Conservation (phyloP, 2,329 filamentous ascomycete species). For the Penicillium concentricum region DNA sequence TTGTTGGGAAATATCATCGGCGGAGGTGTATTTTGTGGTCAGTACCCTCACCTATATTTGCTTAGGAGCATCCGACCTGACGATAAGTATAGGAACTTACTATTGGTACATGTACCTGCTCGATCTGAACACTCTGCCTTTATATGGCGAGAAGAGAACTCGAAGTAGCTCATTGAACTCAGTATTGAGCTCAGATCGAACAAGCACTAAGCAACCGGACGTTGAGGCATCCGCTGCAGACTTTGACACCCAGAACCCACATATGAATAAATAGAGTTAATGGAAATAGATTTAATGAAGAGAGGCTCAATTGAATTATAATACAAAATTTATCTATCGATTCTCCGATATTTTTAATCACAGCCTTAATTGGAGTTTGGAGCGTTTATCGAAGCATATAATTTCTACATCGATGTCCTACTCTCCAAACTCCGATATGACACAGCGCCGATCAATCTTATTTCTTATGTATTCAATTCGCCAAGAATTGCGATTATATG, state of each 20-base stretch:
- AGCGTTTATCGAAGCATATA: not conserved
- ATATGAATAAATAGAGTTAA: not conserved
- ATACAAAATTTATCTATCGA: not conserved
- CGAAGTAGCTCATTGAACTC: not conserved
- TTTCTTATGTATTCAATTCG: not conserved
- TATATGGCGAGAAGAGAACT: constrained; percentile 15
- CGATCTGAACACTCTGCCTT: constrained; percentile 17
- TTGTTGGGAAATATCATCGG: constrained; percentile 56
- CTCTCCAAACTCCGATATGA: not conserved
- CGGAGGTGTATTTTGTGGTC: constrained; percentile 53
- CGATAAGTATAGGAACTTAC: constrained; percentile 30
- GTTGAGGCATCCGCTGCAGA: not conserved
- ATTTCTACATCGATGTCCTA: not conserved
- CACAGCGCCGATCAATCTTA: not conserved
- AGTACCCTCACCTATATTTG: not conserved
- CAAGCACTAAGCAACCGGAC: not conserved
- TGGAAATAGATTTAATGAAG: not conserved
- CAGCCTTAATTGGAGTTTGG: not conserved
- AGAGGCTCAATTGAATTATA: not conserved
- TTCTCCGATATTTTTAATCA: not conserved
- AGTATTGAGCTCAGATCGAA: not conserved
- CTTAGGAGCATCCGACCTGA: not conserved
- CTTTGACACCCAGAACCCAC: not conserved
- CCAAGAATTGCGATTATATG: not conserved
- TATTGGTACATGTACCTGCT: constrained; percentile 51